These are phyloP conservation scores for Penicillium polonicum DNA, from an alignment of 2,329 filamentous ascomycete species.

Conservation along the genomic window DNA sequence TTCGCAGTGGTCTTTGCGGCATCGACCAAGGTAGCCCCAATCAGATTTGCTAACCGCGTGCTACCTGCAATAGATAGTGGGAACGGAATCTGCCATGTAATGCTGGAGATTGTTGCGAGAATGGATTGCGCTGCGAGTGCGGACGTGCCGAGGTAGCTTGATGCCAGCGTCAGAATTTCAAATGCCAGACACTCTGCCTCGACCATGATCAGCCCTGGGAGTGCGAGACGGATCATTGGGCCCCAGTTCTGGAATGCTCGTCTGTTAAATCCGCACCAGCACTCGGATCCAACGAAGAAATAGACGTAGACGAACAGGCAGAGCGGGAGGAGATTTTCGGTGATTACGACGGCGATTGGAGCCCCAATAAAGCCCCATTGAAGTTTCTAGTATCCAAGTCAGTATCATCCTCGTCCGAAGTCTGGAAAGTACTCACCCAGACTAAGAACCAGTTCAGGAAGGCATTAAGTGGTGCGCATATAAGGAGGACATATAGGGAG, in stretches of 20 bases:
- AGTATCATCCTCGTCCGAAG: not conserved
- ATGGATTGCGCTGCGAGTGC: slow-evolving; percentile 86
- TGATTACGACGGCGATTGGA: slow-evolving; percentile 72
- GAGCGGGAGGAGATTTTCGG: slow-evolving; percentile 70
- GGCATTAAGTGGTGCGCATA: slow-evolving; percentile 79
- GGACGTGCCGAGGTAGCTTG: slow-evolving; percentile 74
- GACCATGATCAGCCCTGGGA: slow-evolving; percentile 91
- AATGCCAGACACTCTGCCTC: slow-evolving; percentile 92
- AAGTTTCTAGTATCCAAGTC: slow-evolving; percentile 42
- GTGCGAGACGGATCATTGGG: slow-evolving; percentile 80
- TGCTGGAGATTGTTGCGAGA: slow-evolving; percentile 70
- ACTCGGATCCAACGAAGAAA: slow-evolving; percentile 69
- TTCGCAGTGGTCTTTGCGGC: slow-evolving; percentile 78
- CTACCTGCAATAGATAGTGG: slow-evolving; percentile 84
- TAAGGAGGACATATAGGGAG: slow-evolving; percentile 76
- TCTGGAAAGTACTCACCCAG: slow-evolving; percentile 55
- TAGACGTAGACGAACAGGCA: slow-evolving; percentile 72
- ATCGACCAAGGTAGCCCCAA: slow-evolving; percentile 78
- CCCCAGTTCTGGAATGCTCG: slow-evolving; percentile 72
- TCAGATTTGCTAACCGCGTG: slow-evolving; percentile 86
- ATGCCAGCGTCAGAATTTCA: slow-evolving; percentile 81
- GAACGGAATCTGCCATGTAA: slow-evolving; percentile 91
- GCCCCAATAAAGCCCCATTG: slow-evolving; percentile 73
- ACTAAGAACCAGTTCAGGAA: slow-evolving; percentile 79
- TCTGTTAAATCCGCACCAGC: slow-evolving; percentile 76